Conservation (phyloP, 768 basidiomycete species). For the Trametes cinnabarina region DNA sequence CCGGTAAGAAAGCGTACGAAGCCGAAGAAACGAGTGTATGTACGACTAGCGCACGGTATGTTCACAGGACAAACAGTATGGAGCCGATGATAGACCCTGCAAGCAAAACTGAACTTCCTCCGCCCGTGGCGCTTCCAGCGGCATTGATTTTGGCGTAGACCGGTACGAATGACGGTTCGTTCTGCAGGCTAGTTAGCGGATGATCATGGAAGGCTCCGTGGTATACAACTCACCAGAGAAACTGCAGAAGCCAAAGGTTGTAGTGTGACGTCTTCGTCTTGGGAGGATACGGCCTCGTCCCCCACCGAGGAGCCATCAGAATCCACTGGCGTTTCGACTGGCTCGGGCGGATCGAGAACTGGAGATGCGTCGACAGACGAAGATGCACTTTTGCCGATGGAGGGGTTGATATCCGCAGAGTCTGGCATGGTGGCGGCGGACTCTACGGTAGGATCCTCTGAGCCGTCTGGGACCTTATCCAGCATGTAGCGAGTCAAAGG, state of each 20-base stretch:
- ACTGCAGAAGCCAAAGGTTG: background rate
- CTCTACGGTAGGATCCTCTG: background rate
- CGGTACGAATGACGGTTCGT: background rate
- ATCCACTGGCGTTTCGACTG: background rate
- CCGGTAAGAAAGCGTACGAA: background rate
- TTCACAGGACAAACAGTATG: slow-evolving; percentile 1
- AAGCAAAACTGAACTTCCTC: background rate
- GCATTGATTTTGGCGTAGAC: slow-evolving; percentile 1
- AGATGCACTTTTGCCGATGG: background rate
- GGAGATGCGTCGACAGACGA: no score
- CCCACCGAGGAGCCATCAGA: background rate
- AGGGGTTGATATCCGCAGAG: background rate
- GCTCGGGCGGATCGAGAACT: no score
- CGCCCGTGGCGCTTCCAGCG: background rate
- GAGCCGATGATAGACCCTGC: slow-evolving; percentile 4
- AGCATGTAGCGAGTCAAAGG: slow-evolving; percentile 17
- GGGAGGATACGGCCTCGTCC: background rate
- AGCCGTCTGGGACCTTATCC: slow-evolving; percentile 11
- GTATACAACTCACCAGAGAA: background rate
- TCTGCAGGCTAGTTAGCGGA: background rate
- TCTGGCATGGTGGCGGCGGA: background rate
- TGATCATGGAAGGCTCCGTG: no score
- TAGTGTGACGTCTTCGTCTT: background rate
- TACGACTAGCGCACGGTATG: slow-evolving; percentile 8
- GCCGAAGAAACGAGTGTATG: background rate